A percentile compares a stretch with the other conserved stretches of the same genome.
Conservation (phyloP, 371 early-diverging fungal genomes). For the Mucor lusitanicus region DNA sequence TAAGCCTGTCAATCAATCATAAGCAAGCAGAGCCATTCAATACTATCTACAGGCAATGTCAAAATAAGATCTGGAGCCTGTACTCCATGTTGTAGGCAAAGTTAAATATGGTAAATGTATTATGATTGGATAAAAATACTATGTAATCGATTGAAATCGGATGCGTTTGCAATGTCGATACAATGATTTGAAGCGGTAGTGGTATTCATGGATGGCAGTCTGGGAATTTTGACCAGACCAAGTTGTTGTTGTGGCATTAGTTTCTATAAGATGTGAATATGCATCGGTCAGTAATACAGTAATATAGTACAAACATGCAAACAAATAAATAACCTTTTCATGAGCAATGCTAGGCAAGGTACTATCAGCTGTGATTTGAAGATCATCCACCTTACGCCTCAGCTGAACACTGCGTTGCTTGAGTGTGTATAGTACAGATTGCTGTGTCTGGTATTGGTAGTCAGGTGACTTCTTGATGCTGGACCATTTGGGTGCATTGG, state of each 20-base stretch:
- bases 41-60: no score
- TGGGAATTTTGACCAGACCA: constrained; percentile 19
- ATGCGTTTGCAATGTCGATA: constrained; percentile 31
- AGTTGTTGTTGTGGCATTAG: constrained; percentile 1
- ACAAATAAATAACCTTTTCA: constrained; percentile 14
- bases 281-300: not conserved
- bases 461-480: constrained; percentile 60
- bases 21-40: no score
- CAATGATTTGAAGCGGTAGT: constrained; percentile 10
- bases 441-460: constrained; percentile 75
- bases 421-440: constrained; percentile 66
- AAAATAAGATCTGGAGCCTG: no score
- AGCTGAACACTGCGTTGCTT: constrained; percentile 65
- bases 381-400: constrained; percentile 40
- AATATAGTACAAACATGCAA: not conserved
- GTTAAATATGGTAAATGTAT: not conserved
- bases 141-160: constrained; percentile 43
- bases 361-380: constrained; percentile 13
- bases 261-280: not conserved
- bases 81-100: no score
- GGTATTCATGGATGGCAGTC: not conserved
- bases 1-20: no score
- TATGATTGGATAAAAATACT: constrained; percentile 37
- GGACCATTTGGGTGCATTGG: constrained; percentile 46
- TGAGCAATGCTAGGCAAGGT: not conserved